Conservation (phyloP, 495 filamentous ascomycete species). For the Xylaria grammica region DNA sequence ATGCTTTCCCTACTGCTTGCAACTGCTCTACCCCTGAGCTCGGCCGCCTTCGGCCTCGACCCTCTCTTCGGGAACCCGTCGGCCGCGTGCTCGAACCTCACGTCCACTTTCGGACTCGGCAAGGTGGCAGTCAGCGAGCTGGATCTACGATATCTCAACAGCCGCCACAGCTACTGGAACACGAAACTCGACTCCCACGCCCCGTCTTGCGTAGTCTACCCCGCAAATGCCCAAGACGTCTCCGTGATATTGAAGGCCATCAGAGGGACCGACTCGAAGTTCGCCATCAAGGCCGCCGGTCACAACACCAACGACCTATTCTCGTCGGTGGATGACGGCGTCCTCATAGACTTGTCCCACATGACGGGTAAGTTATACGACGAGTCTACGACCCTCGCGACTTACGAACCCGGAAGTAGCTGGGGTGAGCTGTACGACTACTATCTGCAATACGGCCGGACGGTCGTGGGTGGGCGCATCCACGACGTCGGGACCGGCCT, state of each 20-base stretch:
- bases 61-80: not conserved
- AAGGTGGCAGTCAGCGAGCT: not conserved
- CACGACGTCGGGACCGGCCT: conserved; percentile 42
- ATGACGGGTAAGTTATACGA: conserved; percentile 37
- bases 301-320: conserved; percentile 50
- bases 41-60: not conserved
- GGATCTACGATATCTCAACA: conserved; percentile 25
- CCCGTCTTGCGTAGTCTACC: conserved; percentile 39
- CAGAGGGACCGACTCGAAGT: conserved; percentile 24
- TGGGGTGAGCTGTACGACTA: conserved; percentile 44
- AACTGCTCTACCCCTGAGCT: not conserved
- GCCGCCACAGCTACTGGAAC: conserved; percentile 43
- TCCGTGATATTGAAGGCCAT: conserved; percentile 21
- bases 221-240: conserved; percentile 30
- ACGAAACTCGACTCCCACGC: conserved; percentile 37
- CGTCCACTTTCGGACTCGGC: not conserved
- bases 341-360: conserved; percentile 45
- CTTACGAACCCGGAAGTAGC: conserved; percentile 39
- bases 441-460: conserved; percentile 37
- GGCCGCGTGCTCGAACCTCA: not conserved
- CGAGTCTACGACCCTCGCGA: conserved; percentile 37
- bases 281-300: conserved; percentile 54
- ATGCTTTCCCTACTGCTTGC: not conserved
- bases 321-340: conserved; percentile 44
- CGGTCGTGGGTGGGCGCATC: conserved; percentile 42